A percentile compares a stretch with the other conserved stretches of the same genome.
Conservation (phyloP, 2,329 filamentous ascomycete genomes). For the Rhynchosporium graminicola region DNA sequence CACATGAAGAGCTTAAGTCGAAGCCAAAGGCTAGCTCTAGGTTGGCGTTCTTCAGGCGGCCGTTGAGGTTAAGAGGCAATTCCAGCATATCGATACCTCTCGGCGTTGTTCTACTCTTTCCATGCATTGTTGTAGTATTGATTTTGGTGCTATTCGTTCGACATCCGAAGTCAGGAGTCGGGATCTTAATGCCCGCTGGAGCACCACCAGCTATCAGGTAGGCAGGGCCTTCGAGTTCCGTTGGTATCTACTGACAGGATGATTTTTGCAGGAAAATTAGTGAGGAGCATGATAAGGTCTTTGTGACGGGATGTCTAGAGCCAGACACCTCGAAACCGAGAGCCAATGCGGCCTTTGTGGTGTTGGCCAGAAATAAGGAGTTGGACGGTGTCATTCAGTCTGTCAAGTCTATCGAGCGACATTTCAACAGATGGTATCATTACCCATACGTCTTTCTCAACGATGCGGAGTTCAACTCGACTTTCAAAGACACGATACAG, state of each 20-base stretch:
- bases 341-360: conserved; percentile 93
- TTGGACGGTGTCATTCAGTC: conserved; percentile 94
- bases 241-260: conserved; percentile 24
- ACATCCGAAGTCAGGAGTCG: conserved; percentile 79
- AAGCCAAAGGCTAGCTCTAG: conserved; percentile 48
- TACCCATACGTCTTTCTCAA: conserved; percentile 99
- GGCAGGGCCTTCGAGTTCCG: conserved; percentile 17
- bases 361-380: conserved; percentile 94
- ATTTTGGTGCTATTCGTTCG: conserved; percentile 87
- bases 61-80: conserved; percentile 86
- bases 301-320: conserved; percentile 84
- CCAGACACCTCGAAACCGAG: conserved; percentile 76
- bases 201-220: conserved; percentile 89
- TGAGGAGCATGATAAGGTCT: conserved; percentile 96
- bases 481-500: conserved; percentile 82
- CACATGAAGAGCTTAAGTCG: conserved; percentile 47
- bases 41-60: conserved; percentile 80
- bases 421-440: conserved; percentile 99
- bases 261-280: conserved; percentile 75
- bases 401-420: conserved; percentile 94
- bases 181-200: conserved; percentile 84
- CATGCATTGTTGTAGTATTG: conserved; percentile 84
- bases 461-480: conserved; percentile 93
- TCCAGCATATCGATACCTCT: conserved; percentile 91
- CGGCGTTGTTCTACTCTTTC: conserved; percentile 90